Conservation (phyloP, 305 asterid genomes). For the Fraxinus sp. region DNA sequence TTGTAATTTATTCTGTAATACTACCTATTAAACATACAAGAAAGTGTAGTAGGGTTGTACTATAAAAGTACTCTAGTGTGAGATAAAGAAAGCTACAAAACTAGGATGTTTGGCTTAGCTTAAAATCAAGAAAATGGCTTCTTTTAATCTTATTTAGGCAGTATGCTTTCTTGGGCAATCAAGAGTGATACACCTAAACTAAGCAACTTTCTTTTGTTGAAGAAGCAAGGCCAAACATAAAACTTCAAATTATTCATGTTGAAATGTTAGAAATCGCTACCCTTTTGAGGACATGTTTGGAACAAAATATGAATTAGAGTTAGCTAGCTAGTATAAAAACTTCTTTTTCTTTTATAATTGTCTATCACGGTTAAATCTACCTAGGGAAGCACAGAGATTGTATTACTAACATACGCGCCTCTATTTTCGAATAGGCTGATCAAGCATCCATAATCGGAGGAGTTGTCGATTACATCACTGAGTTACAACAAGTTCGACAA, state of each 20-base stretch:
- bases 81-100: not conserved
- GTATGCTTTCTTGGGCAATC: not conserved
- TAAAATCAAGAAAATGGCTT: not conserved
- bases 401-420: not conserved
- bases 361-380: not conserved
- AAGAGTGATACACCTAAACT: not conserved
- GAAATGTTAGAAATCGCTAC: not conserved
- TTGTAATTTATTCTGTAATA: too few relatives aligned
- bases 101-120: not conserved
- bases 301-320: not conserved
- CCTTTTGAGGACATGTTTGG: not conserved
- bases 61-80: too few relatives aligned
- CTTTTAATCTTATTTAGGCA: not conserved
- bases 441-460: slow-evolving; percentile 96
- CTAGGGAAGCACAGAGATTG: not conserved
- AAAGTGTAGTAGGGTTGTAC: too few relatives aligned
- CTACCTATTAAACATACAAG: too few relatives aligned
- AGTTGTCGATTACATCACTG: slow-evolving; percentile 76
- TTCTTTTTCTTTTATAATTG: not conserved
- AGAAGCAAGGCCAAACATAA: not conserved
- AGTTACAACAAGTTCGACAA: slow-evolving; percentile 68
- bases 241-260: not conserved
- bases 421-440: slow-evolving; percentile 50
- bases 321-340: not conserved
- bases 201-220: not conserved